Evolutionary conservation across 805 yeast species (phyloP).

Genomic region (Teunomyces cretensis): DNA sequence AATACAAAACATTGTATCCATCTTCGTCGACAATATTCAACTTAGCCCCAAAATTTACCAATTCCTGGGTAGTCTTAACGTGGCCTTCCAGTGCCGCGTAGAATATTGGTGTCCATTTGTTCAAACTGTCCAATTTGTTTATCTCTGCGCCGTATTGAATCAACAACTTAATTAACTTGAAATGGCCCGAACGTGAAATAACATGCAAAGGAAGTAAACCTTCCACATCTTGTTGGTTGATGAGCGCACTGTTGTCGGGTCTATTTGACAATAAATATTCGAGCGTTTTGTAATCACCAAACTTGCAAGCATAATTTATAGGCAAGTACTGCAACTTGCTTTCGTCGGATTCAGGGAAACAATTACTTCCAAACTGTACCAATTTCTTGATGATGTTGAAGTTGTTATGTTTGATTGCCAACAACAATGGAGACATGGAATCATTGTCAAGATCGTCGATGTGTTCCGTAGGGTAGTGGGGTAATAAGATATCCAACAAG

Average conservation of each 20-base stretch:
- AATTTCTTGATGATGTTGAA: slow-evolving; percentile 39
- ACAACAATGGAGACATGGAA: slow-evolving; percentile 77
- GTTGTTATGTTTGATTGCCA: slow-evolving; percentile 73
- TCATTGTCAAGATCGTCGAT: slow-evolving; percentile 63
- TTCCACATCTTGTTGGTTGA: slow-evolving; percentile 73
- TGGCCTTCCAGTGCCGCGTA: slow-evolving; percentile 90
- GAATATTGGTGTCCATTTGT: slow-evolving; percentile 92
- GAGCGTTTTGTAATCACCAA: slow-evolving; percentile 73
- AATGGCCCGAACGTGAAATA: slow-evolving; percentile 81
- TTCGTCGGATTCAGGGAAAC: slow-evolving; percentile 46
- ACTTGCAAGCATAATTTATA: slow-evolving; percentile 83
- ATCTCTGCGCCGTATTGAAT: slow-evolving; percentile 71
- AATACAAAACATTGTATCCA: slow-evolving; percentile 75
- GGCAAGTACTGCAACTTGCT: slow-evolving; percentile 67
- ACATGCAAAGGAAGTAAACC: slow-evolving; percentile 88
- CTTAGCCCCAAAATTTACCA: slow-evolving; percentile 74
- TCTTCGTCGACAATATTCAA: slow-evolving; percentile 71
- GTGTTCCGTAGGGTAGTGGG: slow-evolving; percentile 32
- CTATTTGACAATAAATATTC: slow-evolving; percentile 52
- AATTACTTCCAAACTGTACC: slow-evolving; percentile 33
- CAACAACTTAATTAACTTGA: slow-evolving; percentile 63
- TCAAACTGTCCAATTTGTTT: slow-evolving; percentile 77
- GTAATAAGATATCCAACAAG: slow-evolving; percentile 43
- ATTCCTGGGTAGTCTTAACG: slow-evolving; percentile 61
- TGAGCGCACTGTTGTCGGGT: slow-evolving; percentile 18